These are phyloP conservation scores for Thuja plicata DNA, from an alignment of 83 land plant species.

Conservation along the genomic window DNA sequence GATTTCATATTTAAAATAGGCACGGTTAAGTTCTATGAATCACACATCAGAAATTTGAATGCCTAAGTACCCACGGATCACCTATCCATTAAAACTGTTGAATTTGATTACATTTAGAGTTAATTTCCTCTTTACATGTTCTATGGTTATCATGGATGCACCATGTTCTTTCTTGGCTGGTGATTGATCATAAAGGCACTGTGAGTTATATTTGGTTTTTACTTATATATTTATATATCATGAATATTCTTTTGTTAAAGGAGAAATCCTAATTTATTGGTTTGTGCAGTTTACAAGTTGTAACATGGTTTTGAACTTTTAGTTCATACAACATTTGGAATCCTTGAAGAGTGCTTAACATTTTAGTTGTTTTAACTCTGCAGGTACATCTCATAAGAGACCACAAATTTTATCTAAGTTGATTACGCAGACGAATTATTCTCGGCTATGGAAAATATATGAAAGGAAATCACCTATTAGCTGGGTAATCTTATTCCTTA, in stretches of 20 bases:
- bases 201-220: not conserved
- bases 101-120: not conserved
- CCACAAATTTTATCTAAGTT: not conserved
- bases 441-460: not conserved
- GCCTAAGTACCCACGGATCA: not conserved
- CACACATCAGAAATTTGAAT: not conserved
- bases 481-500: slow-evolving; percentile 51
- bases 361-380: not conserved
- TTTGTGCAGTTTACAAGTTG: not conserved
- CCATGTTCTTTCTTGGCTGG: not conserved
- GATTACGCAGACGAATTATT: not conserved
- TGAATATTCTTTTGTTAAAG: not conserved
- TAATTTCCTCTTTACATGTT: not conserved
- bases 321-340: not conserved
- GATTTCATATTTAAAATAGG: not conserved
- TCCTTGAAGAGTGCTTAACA: slow-evolving; percentile 2
- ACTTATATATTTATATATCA: not conserved
- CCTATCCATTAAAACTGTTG: not conserved
- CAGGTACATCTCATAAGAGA: not conserved
- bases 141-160: not conserved
- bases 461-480: slow-evolving; percentile 9
- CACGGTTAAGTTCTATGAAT: not conserved
- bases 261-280: not conserved
- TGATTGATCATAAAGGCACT: not conserved
- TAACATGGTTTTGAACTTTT: not conserved